phyloP scores from a whole-genome alignment of 805 yeast genomes.

The Candida pseudoglaebosa region DNA sequence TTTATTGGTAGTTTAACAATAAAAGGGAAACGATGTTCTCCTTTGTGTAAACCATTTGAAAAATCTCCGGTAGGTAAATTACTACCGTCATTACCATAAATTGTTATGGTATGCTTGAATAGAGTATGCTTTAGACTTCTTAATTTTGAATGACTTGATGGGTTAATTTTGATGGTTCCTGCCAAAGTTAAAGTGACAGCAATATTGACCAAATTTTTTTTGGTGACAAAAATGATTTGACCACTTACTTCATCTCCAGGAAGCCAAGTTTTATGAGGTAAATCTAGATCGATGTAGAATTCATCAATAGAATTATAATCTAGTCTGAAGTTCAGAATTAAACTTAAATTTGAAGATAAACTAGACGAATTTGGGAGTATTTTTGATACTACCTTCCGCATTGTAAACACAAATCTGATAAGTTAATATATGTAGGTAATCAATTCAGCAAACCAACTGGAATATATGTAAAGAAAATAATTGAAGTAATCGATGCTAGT shows the following conservation, averaged over 20 bases:
- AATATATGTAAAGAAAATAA: too few species aligned
- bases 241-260: slow-evolving; percentile 79
- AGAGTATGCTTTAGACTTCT: slow-evolving; percentile 49
- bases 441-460: too few species aligned
- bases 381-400: slow-evolving; percentile 52
- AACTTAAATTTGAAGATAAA: slow-evolving; percentile 6
- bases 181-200: slow-evolving; percentile 50
- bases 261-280: slow-evolving; percentile 71
- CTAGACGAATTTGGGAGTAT: slow-evolving; percentile 24
- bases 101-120: slow-evolving; percentile 55
- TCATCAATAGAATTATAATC: slow-evolving; percentile 50
- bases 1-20: slow-evolving; percentile 74
- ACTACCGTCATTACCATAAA: slow-evolving; percentile 46
- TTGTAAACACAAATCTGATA: slow-evolving; percentile 11
- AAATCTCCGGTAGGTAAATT: slow-evolving; percentile 18
- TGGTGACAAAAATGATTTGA: slow-evolving; percentile 52
- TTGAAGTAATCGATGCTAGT: too few species aligned
- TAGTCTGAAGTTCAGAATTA: slow-evolving; percentile 18
- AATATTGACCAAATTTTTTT: slow-evolving; percentile 52
- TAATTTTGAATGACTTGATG: slow-evolving; percentile 49
- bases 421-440: background rate
- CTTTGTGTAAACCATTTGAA: slow-evolving; percentile 57
- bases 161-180: slow-evolving; percentile 55
- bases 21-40: slow-evolving; percentile 87
- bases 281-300: slow-evolving; percentile 65